phyloP scores from a whole-genome alignment of 352 stramenopile genomes.

The Phytophthora capsici region DNA sequence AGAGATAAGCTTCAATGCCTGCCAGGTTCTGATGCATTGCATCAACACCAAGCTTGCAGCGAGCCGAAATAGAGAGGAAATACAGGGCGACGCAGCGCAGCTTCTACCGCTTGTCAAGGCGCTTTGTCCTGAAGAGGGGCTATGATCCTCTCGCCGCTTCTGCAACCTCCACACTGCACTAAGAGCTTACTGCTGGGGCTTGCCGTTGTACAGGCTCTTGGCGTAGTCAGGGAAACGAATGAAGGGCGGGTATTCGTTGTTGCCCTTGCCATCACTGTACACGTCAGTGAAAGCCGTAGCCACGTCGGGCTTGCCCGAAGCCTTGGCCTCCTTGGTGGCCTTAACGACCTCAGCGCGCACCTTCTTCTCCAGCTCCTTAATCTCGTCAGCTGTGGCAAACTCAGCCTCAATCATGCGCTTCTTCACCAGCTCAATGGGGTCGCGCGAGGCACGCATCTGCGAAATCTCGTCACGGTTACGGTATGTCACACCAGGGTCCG shows the following conservation, averaged over 20 bases:
- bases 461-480: conserved; percentile 99
- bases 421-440: conserved; percentile 99
- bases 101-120: conserved; percentile 43
- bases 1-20: conserved; percentile 39
- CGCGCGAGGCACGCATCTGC: conserved; percentile 97
- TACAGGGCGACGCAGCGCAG: conserved; percentile 30
- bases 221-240: conserved; percentile 97
- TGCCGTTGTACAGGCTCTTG: conserved; percentile 94
- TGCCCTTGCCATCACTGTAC: conserved; percentile 89
- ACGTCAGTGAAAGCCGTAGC: conserved; percentile 85
- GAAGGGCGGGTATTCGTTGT: conserved; percentile 94
- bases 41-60: conserved; percentile 26
- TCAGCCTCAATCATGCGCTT: conserved; percentile 96
- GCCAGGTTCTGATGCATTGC: conserved; percentile 25
- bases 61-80: conserved; percentile 25
- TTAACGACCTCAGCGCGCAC: conserved; percentile 98
- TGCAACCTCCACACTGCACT: conserved; percentile 8
- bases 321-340: conserved; percentile 94
- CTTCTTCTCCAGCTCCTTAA: conserved; percentile 99
- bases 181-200: conserved; percentile 51
- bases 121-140: conserved; percentile 31
- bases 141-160: conserved; percentile 28
- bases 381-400: conserved; percentile 95
- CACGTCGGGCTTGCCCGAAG: conserved; percentile 54
- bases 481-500: conserved; percentile 99